Conservation (phyloP, 2,329 filamentous ascomycete species). For the Cladophialophora bantiana region DNA sequence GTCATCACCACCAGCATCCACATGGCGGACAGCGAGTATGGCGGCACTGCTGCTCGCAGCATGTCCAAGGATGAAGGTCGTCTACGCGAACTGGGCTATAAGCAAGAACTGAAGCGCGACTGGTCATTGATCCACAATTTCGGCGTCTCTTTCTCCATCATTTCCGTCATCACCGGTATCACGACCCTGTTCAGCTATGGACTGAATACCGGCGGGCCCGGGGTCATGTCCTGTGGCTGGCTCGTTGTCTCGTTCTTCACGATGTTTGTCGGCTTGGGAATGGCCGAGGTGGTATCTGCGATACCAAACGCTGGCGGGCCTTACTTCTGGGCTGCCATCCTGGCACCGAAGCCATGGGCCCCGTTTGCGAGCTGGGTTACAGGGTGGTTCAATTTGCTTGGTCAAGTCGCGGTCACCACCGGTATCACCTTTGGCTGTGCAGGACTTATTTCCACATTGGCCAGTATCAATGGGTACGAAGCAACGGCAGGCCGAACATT, state of each 20-base stretch:
- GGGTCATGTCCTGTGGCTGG: slow-evolving; percentile 64
- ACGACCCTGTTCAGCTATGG: slow-evolving; percentile 66
- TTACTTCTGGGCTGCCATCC: slow-evolving; percentile 67
- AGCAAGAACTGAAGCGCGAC: slow-evolving; percentile 64
- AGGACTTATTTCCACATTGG: slow-evolving; percentile 55
- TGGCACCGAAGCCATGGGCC: slow-evolving; percentile 57
- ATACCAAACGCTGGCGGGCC: slow-evolving; percentile 66
- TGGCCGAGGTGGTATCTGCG: slow-evolving; percentile 67
- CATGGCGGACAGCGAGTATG: slow-evolving; percentile 32
- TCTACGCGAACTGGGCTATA: slow-evolving; percentile 65
- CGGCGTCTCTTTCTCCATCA: slow-evolving; percentile 68
- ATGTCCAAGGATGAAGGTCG: slow-evolving; percentile 56
- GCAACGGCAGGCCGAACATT: slow-evolving; percentile 59
- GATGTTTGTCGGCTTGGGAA: slow-evolving; percentile 60
- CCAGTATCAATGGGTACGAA: slow-evolving; percentile 54
- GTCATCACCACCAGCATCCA: slow-evolving; percentile 1
- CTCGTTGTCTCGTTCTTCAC: slow-evolving; percentile 60
- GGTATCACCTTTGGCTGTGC: slow-evolving; percentile 58
- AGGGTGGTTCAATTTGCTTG: slow-evolving; percentile 59
- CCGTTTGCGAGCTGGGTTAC: slow-evolving; percentile 58
- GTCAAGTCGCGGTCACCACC: slow-evolving; percentile 59
- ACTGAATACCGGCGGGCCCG: slow-evolving; percentile 62
- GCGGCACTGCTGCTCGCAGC: slow-evolving; percentile 28
- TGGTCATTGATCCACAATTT: slow-evolving; percentile 68
- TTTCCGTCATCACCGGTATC: slow-evolving; percentile 66